Percentiles rank a stretch among this genome's conserved stretches.
phyloP scores from a whole-genome alignment of 2,329 filamentous ascomycete genomes.

The Sclerotinia minor region DNA sequence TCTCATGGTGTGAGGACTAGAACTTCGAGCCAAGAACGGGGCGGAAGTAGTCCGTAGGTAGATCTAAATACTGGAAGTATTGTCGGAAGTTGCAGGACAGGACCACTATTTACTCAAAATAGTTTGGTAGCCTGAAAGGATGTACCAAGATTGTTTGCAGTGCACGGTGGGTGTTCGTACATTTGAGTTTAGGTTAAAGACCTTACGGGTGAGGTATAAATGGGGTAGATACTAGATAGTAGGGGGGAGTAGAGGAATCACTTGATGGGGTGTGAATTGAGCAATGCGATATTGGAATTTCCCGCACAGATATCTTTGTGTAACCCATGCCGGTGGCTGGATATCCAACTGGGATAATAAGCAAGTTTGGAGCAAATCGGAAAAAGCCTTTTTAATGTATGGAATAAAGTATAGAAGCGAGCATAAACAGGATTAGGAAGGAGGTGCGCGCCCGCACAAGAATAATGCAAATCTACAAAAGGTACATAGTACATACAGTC shows the following conservation, averaged over 20 bases:
- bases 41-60: conserved; percentile 3
- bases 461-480: conserved; percentile 11
- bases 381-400: background rate
- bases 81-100: conserved; percentile 2
- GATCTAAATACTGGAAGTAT: conserved; percentile 13
- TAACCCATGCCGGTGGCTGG: conserved; percentile 24
- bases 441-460: background rate
- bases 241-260: background rate
- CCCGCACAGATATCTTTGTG: conserved; percentile 13
- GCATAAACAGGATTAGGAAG: conserved; percentile 13
- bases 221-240: background rate
- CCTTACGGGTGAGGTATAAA: conserved; percentile 10
- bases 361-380: conserved; percentile 1
- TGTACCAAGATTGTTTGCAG: conserved; percentile 10
- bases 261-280: conserved; percentile 4
- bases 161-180: conserved; percentile 15
- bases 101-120: conserved; percentile 9
- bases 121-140: background rate
- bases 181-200: background rate
- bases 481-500: background rate
- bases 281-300: conserved; percentile 4
- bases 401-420: conserved; percentile 12
- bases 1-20: conserved; percentile 19
- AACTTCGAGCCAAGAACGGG: conserved; percentile 12
- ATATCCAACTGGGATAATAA: conserved; percentile 9